A percentile compares a stretch with the other conserved stretches of the same genome.
These are phyloP conservation scores for Heterotrichella gracilis DNA, from an alignment of 352 stramenopile genomes.

Conservation along the genomic window DNA sequence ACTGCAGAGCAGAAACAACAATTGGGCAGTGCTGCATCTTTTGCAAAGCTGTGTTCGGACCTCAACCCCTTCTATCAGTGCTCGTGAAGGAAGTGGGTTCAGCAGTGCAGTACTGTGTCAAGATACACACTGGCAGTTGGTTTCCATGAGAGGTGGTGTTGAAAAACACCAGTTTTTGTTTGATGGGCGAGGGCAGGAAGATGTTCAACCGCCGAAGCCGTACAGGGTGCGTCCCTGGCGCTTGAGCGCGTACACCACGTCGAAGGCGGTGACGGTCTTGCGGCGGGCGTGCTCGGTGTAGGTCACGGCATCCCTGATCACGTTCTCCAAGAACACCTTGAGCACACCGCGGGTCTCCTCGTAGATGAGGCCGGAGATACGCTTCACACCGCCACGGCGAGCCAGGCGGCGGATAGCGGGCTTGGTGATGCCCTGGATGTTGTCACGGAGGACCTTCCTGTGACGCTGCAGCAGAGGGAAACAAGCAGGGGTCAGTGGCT, in stretches of 20 bases:
- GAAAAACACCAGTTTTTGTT: too few relatives aligned
- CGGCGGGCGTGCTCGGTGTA: conserved; percentile 73
- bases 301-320: conserved; percentile 67
- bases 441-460: conserved; percentile 26
- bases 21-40: too few relatives aligned
- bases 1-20: too few relatives aligned
- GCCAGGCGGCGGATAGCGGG: conserved; percentile 83
- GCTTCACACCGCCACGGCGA: conserved; percentile 30
- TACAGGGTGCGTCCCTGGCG: conserved; percentile 68
- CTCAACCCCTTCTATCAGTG: too few relatives aligned
- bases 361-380: conserved; percentile 28
- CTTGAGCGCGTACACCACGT: conserved; percentile 89
- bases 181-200: too few relatives aligned
- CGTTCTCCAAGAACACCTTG: conserved; percentile 91
- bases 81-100: too few relatives aligned
- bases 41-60: too few relatives aligned
- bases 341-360: conserved; percentile 44
- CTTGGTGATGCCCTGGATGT: conserved; percentile 58
- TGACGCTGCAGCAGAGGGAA: too few relatives aligned
- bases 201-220: conserved; percentile 39
- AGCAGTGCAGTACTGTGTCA: too few relatives aligned
- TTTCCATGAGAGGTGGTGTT: too few relatives aligned
- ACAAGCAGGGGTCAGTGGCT: too few relatives aligned
- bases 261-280: conserved; percentile 86
- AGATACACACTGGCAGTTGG: too few relatives aligned